Evolutionary conservation across 768 basidiomycete genomes (phyloP), one percentile per base, ranked within the genome.

Genomic region (Gloeopeniophorella convolvens): DNA sequence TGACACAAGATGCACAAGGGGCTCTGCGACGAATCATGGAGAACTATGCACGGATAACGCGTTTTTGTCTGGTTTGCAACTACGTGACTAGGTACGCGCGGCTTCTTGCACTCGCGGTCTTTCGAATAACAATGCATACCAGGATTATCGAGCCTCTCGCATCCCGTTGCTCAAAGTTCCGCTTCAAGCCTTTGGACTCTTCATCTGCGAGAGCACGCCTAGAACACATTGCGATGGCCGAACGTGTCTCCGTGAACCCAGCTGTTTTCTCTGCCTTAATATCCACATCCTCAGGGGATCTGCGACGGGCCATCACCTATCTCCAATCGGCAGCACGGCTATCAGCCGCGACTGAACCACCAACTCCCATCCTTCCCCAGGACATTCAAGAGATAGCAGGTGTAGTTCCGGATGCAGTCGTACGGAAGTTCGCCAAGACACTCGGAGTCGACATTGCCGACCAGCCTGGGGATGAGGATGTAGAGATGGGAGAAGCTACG

Each of bases 21-120:
- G 96, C 96, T 0, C 72, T 99, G 33, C 77, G 96, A 34, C 80
- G 96, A n/a, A 98, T 98, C 64, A 99, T 99, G 96, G 96, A 99
- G 68, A 94, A 83, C n/a, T 93, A 98, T 62, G 90, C 90, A 15
- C 79, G 87, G 48, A 98, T 98, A 64, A 99, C 96, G 27, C 78
- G 96, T 4, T 99, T 99, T 70, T 99, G 96, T 67, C 73, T 99
- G 18, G 91, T 98, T 15, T 99, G 96, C 72, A 99, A 99, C 72
- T 99, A 98, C 66, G 96, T 99, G 39, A 99, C 96, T 4, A 79
- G 96, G 95, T 93, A 28, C 48, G 78, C 59, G 11, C 3, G 21
- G 34, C 50, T 2, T 40, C 20, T 45, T 41, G 20, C 18, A 34
- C 18, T 40, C 27, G 30, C 31, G 21, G 9, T 32, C 18, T 36